phyloP scores from a whole-genome alignment of 306 rosid species.

The Ormosia emarginata region DNA sequence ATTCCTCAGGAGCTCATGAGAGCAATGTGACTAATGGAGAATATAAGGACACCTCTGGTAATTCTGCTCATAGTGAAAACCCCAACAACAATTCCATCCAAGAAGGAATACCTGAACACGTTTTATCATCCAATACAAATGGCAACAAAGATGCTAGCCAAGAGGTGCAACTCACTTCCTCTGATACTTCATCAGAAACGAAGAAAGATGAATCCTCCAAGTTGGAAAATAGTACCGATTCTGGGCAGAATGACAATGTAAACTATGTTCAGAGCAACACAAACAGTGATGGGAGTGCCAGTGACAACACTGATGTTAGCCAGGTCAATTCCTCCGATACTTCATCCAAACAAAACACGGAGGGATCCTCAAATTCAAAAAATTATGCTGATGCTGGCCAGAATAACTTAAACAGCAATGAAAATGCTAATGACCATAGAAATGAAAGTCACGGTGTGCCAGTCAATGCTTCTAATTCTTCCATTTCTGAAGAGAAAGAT shows the following conservation, averaged over 20 bases:
- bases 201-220: conserved; percentile 36
- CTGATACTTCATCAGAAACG: conserved; percentile 30
- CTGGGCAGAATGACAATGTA: conserved; percentile 27
- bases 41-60: conserved; percentile 27
- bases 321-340: conserved; percentile 39
- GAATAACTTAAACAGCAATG: conserved; percentile 24
- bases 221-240: conserved; percentile 21
- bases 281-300: conserved; percentile 18
- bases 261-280: conserved; percentile 24
- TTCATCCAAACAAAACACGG: conserved; percentile 38
- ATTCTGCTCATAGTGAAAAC: conserved; percentile 21
- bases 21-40: conserved; percentile 26
- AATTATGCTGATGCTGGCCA: conserved; percentile 31
- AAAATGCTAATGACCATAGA: conserved; percentile 19
- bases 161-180: conserved; percentile 34
- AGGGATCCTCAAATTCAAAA: conserved; percentile 38
- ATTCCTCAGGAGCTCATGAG: conserved; percentile 25
- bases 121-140: conserved; percentile 24
- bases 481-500: conserved; percentile 13
- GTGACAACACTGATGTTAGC: conserved; percentile 29
- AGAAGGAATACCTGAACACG: conserved; percentile 32
- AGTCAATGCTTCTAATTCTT: conserved; percentile 15
- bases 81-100: conserved; percentile 15
- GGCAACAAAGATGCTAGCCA: conserved; percentile 21
- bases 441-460: conserved; percentile 17